phyloP scores from a whole-genome alignment of 2,329 filamentous ascomycete genomes.

The Onygena corvina region DNA sequence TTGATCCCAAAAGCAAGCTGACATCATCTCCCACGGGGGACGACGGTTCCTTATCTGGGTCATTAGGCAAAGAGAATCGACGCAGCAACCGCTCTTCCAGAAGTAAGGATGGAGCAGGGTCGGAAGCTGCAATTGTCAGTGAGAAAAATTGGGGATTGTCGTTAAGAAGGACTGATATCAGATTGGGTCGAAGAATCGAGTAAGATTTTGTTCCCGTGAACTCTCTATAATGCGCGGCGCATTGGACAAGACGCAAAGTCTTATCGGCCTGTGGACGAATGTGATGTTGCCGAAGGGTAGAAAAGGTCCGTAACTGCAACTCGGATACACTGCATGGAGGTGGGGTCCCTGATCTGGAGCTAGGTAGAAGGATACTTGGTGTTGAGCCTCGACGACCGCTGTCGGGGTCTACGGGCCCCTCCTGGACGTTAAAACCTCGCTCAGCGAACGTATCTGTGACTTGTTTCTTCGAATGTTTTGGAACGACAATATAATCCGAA shows the following conservation, averaged over 20 bases:
- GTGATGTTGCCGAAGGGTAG: constrained; percentile 62
- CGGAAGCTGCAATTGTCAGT: constrained; percentile 35
- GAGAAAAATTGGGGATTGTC: constrained; percentile 39
- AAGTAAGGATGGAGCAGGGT: constrained; percentile 36
- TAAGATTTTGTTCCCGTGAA: constrained; percentile 27
- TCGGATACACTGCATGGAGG: constrained; percentile 67
- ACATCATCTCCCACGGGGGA: constrained; percentile 29
- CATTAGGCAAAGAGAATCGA: constrained; percentile 59
- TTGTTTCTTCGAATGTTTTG: constrained; percentile 57
- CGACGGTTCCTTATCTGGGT: constrained; percentile 48
- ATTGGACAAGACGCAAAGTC: constrained; percentile 63
- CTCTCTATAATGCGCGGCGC: constrained; percentile 52
- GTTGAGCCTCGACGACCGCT: constrained; percentile 13
- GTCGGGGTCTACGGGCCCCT: constrained; percentile 21
- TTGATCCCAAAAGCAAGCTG: constrained; percentile 64
- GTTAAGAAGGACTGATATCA: constrained; percentile 28
- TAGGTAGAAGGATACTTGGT: constrained; percentile 24
- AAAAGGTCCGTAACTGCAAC: constrained; percentile 71
- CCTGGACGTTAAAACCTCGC: constrained; percentile 73
- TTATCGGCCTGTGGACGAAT: constrained; percentile 61
- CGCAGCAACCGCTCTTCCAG: constrained; percentile 42
- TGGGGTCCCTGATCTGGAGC: constrained; percentile 50
- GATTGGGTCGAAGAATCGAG: constrained; percentile 29
- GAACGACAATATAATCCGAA: constrained; percentile 90
- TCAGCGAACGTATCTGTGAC: constrained; percentile 67